phyloP scores from a whole-genome alignment of 257 asterid genomes.

The Solanum paucissectum region DNA sequence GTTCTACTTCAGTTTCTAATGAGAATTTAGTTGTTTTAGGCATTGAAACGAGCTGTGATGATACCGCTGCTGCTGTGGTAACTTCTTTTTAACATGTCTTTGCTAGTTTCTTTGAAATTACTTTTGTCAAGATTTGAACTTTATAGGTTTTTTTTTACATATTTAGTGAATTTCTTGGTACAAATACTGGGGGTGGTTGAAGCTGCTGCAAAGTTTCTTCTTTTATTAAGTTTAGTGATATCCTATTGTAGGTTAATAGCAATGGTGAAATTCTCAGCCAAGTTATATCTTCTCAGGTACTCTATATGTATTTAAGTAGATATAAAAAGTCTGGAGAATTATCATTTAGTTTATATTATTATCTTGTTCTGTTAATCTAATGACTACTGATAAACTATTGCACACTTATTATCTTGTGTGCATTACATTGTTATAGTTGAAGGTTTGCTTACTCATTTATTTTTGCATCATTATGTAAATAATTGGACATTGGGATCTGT shows the following conservation, averaged over 20 bases:
- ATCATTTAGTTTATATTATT: not conserved
- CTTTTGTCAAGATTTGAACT: not conserved
- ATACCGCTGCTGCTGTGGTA: conserved; percentile 96
- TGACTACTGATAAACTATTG: not conserved
- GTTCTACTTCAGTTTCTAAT: conserved; percentile 3
- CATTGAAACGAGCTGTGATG: conserved; percentile 94
- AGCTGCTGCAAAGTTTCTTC: not conserved
- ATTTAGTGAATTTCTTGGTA: not conserved
- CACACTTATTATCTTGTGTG: not conserved
- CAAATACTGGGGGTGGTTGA: no score
- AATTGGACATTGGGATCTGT: not conserved
- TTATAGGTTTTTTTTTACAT: no score
- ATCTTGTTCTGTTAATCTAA: not conserved
- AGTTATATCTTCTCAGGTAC: conserved; percentile 88
- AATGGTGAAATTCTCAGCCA: conserved; percentile 88
- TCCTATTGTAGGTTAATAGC: conserved; percentile 56
- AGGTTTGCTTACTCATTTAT: not conserved
- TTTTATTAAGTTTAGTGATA: conserved; percentile 1
- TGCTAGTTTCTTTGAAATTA: not conserved
- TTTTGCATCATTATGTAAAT: not conserved
- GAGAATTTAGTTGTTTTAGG: conserved; percentile 66
- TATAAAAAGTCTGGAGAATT: not conserved
- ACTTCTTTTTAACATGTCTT: conserved; percentile 3
- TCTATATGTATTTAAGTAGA: not conserved
- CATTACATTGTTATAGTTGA: not conserved